Evolutionary conservation across 73 alveolate species (phyloP), one percentile per base, ranked within the genome.

Genomic region (Paramecium tetraurelia): DNA sequence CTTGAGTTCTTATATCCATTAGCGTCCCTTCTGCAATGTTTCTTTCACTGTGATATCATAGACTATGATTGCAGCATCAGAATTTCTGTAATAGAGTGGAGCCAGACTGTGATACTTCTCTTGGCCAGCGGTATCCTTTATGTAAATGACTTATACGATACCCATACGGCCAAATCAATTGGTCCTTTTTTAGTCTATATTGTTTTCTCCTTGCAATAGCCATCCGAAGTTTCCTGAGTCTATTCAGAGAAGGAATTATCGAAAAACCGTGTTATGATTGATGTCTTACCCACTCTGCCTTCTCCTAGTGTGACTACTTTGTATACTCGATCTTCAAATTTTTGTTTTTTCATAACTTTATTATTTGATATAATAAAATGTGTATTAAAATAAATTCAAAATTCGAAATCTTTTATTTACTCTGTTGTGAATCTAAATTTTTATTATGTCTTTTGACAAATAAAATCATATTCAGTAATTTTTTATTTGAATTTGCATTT

Each of bases 121-220:
- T 85, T 85, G 44, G 7, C 93, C 93, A 44, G 93, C 93, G 8
- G 93, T 86, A 29, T 86, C 93, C 93, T 72, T 11, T 0, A 72
- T 31, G 4, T 35, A 29, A 12, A 63, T 38, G 3, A 11, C 5
- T 50, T 50, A 12, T 16, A 12, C 0, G 18, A 0, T 75, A 75
- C 68, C 40, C 87, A 75, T 0, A 75, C 31, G 18, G 87, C 16
- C 6, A 75, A 40, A 31, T 33, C 18, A 29, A 75, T 21, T 75
- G 41, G 38, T 31, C 48, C 38, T 36, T 36, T 36, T 35, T 75
- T 75, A 3, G 63, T 33, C 48, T 75, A 31, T 9, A 75, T 44
- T 14, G 57, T 33, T n/a, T 75, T 36, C 35, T 75, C 87, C 21
- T 31, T 31, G 9, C 59, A 75, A 75, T 75, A 75, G 16, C 41